Base-by-base conservation (phyloP, 495 filamentous ascomycete species). In the Neurospora cerealis region DNA sequence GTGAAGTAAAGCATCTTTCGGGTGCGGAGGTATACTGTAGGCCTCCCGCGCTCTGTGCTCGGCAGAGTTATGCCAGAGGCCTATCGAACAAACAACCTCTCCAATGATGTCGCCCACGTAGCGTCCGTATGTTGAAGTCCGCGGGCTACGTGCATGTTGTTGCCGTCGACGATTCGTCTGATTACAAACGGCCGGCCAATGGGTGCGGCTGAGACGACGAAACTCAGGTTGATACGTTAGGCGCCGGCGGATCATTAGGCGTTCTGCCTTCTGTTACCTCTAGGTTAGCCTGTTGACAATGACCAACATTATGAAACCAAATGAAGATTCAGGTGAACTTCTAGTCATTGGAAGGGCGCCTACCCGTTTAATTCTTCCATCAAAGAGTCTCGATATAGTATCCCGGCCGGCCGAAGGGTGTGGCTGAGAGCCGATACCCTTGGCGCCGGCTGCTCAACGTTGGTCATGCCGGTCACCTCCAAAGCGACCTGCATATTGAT, bases 1-100 rank as follows among this genome's bases (percentile, higher is more conserved):
- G 21, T 1, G 0, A 28, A 0, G 21, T 24, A 2, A 0, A 24
- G 0, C n/a, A 1, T 5, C n/a, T 21, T 28, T 54, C 0, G 28
- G 6, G 54, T 17, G 54, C n/a, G n/a, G 46, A 21, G 46, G 46
- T 5, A 6, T 3, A 17, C 2, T 1, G 54, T 66, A 36, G 21
- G 48, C 48, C 21, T 28, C 21, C 4, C 21, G 21, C 48, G 48
- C 10, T 5, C 28, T 54, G 46, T 28, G 46, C 17, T 54, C 7
- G 28, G 21, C 24, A 60, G 24, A 8, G 24, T 32, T 0, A 17
- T 15, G 54, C 19, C 3, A 19, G 54, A 62, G 54, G 54, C 54
- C 28, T 4, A 28, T 34, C 1, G 6, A 32, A 17, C 28, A 66
- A 66, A 66, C 54, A 34, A 34, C 2, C 9, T 19, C 15, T 66